Conservation (phyloP, 139 green algal species). For the Chlorella vulgaris region DNA sequence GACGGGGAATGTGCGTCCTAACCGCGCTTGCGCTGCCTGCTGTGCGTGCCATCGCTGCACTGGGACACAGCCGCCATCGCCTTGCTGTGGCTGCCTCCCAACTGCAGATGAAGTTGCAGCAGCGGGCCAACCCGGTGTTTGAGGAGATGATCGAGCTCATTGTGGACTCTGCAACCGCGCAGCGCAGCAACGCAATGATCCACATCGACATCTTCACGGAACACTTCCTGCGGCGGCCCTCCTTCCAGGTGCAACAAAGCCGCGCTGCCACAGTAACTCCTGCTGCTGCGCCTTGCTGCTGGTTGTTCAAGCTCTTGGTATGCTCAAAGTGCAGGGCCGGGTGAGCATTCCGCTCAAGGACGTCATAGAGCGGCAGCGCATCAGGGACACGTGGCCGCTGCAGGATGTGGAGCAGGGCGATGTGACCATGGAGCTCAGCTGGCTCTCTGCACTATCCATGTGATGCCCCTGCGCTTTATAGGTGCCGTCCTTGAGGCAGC, state of each 20-base stretch:
- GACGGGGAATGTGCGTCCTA: conserved; percentile 5
- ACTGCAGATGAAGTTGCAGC: neutral
- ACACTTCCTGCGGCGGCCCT: neutral
- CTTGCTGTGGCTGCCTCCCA: neutral
- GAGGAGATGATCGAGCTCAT: conserved; percentile 42
- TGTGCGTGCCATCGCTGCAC: neutral
- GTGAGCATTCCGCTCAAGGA: conserved; percentile 19
- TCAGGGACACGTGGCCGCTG: conserved; percentile 30
- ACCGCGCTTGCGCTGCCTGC: neutral
- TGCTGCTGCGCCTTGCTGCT: neutral
- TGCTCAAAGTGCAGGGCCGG: neutral
- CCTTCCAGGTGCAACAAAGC: neutral
- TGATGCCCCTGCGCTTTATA: no score
- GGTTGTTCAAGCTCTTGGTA: neutral
- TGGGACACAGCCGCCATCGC: neutral
- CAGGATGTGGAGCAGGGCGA: neutral
- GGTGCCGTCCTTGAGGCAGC: no score
- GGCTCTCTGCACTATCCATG: neutral
- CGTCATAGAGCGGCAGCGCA: neutral
- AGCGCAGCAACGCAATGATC: conserved; percentile 6
- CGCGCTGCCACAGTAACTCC: neutral
- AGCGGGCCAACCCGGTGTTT: conserved; percentile 42
- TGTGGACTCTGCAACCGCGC: conserved; percentile 26
- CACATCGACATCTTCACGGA: conserved; percentile 21
- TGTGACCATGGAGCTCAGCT: neutral